phyloP scores from a whole-genome alignment of 371 early-diverging fungal genomes.

The Rhizopus delemar region DNA sequence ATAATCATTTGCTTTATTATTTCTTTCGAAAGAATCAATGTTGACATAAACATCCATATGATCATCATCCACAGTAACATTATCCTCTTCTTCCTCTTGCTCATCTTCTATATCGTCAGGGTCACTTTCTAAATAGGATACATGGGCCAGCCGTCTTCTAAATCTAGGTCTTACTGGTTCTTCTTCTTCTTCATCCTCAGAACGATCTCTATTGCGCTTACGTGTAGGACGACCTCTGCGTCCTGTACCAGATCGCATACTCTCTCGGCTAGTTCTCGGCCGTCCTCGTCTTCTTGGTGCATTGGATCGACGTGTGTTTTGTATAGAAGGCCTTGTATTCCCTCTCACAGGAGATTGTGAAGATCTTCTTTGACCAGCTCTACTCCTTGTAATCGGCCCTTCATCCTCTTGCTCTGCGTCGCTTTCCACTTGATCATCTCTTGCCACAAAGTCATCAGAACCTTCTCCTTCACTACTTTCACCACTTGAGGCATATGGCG shows the following conservation, averaged over 20 bases:
- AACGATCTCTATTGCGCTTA: slow-evolving; percentile 28
- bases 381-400: slow-evolving; percentile 39
- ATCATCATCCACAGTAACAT: slow-evolving; percentile 28
- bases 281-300: slow-evolving; percentile 11
- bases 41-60: slow-evolving; percentile 29
- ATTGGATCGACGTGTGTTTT: slow-evolving; percentile 6
- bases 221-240: slow-evolving; percentile 19
- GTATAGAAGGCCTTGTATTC: neutral
- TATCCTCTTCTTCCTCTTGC: slow-evolving; percentile 25
- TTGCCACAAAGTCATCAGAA: slow-evolving; percentile 27
- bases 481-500: slow-evolving; percentile 13
- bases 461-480: slow-evolving; percentile 27
- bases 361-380: slow-evolving; percentile 28
- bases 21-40: slow-evolving; percentile 20
- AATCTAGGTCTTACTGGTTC: slow-evolving; percentile 47
- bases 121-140: slow-evolving; percentile 52
- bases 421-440: slow-evolving; percentile 22
- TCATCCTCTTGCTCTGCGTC: slow-evolving; percentile 35
- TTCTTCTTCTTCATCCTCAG: slow-evolving; percentile 35
- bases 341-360: slow-evolving; percentile 11
- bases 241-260: slow-evolving; percentile 5
- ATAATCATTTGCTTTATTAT: slow-evolving; percentile 11
- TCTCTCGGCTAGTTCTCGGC: slow-evolving; percentile 2
- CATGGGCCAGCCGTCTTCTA: slow-evolving; percentile 40
- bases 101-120: slow-evolving; percentile 54